phyloP scores from a whole-genome alignment of 2,329 filamentous ascomycete species.

The Trichophyton schoenleinii region DNA sequence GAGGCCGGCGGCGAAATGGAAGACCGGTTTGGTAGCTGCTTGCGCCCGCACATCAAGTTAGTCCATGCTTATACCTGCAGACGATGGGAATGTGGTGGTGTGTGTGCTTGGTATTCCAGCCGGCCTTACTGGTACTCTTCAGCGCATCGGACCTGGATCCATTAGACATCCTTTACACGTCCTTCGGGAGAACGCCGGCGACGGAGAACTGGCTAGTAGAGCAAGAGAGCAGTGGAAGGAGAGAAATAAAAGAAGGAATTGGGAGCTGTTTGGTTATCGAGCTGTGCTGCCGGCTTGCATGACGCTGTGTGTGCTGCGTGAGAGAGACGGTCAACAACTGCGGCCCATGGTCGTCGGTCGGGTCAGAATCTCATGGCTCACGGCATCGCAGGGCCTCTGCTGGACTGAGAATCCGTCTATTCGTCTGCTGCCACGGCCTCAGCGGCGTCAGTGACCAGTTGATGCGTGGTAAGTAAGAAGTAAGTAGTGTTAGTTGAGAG shows the following conservation, averaged over 20 bases:
- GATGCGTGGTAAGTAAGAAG: too few species aligned
- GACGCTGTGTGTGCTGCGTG: background rate
- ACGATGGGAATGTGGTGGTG: background rate
- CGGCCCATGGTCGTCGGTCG: background rate
- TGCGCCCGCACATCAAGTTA: background rate
- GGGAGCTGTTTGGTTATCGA: background rate
- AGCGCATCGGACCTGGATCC: constrained; percentile 8
- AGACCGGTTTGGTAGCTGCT: constrained; percentile 38
- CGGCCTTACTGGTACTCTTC: constrained; percentile 5
- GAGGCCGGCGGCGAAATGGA: constrained; percentile 81
- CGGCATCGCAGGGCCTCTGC: background rate
- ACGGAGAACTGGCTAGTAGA: background rate
- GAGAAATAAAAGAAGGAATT: background rate
- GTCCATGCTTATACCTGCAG: background rate
- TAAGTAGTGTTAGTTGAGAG: too few species aligned
- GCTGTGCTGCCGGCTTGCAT: background rate
- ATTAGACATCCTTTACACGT: constrained; percentile 10
- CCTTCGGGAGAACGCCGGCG: background rate
- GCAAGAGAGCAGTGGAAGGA: background rate
- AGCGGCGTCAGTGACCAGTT: too few species aligned
- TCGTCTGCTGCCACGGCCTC: too few species aligned
- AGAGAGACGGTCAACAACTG: background rate
- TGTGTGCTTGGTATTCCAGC: background rate
- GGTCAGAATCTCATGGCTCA: background rate
- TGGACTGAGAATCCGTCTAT: background rate